Conservation (phyloP, 768 basidiomycete genomes). For the Lactarius tabidus region DNA sequence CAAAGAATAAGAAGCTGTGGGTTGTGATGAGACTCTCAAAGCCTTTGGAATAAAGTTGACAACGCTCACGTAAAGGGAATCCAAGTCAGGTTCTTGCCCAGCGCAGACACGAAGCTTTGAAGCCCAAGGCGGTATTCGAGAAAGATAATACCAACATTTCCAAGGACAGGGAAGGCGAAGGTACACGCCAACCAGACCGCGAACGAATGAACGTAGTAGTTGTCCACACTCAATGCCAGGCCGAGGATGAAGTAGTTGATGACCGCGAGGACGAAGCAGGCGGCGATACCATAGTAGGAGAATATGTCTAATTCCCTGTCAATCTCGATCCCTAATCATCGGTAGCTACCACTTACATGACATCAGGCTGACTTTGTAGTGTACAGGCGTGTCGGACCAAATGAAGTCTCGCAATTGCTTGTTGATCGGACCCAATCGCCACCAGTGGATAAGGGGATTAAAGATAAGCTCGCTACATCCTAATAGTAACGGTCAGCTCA, state of each 20-base stretch:
- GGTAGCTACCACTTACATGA: slow-evolving; percentile 46
- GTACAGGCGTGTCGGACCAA: slow-evolving; percentile 72
- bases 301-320: slow-evolving; percentile 36
- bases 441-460: slow-evolving; percentile 79
- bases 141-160: slow-evolving; percentile 64
- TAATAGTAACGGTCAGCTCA: slow-evolving; percentile 28
- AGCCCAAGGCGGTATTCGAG: slow-evolving; percentile 66
- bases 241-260: slow-evolving; percentile 72
- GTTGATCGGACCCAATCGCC: slow-evolving; percentile 74
- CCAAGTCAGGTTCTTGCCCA: slow-evolving; percentile 58
- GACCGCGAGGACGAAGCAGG: slow-evolving; percentile 55
- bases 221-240: slow-evolving; percentile 56
- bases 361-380: slow-evolving; percentile 81
- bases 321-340: background rate
- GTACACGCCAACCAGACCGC: slow-evolving; percentile 73
- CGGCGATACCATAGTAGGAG: slow-evolving; percentile 60
- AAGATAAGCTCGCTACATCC: slow-evolving; percentile 79
- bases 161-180: slow-evolving; percentile 63
- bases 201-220: slow-evolving; percentile 66
- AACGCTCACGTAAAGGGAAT: slow-evolving; percentile 68
- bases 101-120: slow-evolving; percentile 44
- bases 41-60: slow-evolving; percentile 19
- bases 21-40: background rate
- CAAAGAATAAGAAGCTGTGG: slow-evolving; percentile 49
- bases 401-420: slow-evolving; percentile 72